These are phyloP conservation scores for Boletales sp. DNA, from an alignment of 768 basidiomycete genomes.

Conservation along the genomic window DNA sequence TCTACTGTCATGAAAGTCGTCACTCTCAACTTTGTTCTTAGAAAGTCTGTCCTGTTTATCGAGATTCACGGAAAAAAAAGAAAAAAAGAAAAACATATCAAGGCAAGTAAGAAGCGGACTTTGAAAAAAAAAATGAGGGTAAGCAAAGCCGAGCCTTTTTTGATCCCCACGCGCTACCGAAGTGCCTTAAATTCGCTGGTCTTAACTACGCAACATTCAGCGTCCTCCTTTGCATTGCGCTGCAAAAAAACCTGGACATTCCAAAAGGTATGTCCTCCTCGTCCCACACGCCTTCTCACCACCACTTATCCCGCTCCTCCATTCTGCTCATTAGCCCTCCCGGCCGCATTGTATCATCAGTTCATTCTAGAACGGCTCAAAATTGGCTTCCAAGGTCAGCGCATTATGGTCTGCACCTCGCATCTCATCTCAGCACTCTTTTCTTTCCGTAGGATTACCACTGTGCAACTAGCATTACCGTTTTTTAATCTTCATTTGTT, in stretches of 20 bases:
- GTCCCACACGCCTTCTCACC: slow-evolving; percentile 14
- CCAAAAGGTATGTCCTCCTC: slow-evolving; percentile 42
- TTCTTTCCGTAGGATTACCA: slow-evolving; percentile 44
- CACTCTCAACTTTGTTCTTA: too few relatives aligned
- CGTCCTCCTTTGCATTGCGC: slow-evolving; percentile 30
- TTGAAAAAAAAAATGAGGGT: slow-evolving; percentile 37
- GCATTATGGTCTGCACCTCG: slow-evolving; percentile 13
- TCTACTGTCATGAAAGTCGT: too few relatives aligned
- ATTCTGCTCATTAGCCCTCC: slow-evolving; percentile 35
- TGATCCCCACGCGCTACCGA: slow-evolving; percentile 39
- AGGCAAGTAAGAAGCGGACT: slow-evolving; percentile 21
- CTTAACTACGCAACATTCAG: slow-evolving; percentile 28
- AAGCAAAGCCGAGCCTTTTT: slow-evolving; percentile 30
- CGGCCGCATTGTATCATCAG: slow-evolving; percentile 78
- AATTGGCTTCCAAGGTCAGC: slow-evolving; percentile 65
- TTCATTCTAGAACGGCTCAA: slow-evolving; percentile 73
- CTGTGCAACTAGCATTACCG: slow-evolving; percentile 65
- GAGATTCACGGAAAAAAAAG: slow-evolving; percentile 24
- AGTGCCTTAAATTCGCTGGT: slow-evolving; percentile 40
- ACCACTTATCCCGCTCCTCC: slow-evolving; percentile 22
- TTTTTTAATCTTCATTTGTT: slow-evolving; percentile 49
- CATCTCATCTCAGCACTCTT: slow-evolving; percentile 19
- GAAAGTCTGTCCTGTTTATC: slow-evolving; percentile 6
- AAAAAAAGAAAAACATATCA: slow-evolving; percentile 16
- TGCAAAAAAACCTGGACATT: slow-evolving; percentile 29